These are phyloP conservation scores for Asterophora lycoperdoides DNA, from an alignment of 768 basidiomycete genomes.

Conservation along the genomic window DNA sequence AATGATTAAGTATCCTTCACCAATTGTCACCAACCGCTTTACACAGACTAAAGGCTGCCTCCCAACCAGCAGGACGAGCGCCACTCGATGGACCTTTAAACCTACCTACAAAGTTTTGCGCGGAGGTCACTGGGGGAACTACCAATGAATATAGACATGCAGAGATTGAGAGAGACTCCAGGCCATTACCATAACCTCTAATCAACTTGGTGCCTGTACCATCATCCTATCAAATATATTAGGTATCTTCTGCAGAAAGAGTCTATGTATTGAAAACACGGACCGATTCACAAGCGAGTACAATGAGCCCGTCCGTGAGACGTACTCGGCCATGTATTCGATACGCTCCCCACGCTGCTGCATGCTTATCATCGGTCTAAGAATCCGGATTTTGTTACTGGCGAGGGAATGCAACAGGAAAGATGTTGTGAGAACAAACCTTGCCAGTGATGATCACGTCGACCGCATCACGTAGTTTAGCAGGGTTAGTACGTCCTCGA, in stretches of 20 bases:
- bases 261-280: conserved; percentile 17
- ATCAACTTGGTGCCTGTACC: conserved; percentile 36
- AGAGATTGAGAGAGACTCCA: background rate
- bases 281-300: conserved; percentile 50
- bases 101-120: conserved; percentile 49
- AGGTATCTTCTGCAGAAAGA: background rate
- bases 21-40: conserved; percentile 24
- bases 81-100: conserved; percentile 33
- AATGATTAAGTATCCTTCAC: background rate
- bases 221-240: conserved; percentile 13
- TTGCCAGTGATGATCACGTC: conserved; percentile 54
- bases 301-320: conserved; percentile 54
- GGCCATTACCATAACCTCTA: conserved; percentile 45
- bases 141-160: conserved; percentile 5
- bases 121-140: conserved; percentile 38
- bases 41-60: conserved; percentile 50
- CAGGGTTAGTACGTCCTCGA: conserved; percentile 17
- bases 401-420: background rate
- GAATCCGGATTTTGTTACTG: conserved; percentile 9
- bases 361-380: conserved; percentile 46
- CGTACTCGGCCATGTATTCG: conserved; percentile 55
- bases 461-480: conserved; percentile 22
- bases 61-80: conserved; percentile 38
- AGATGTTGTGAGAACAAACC: conserved; percentile 28
- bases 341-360: conserved; percentile 54